Percentiles rank a stretch among this genome's conserved stretches.
These are phyloP conservation scores for Strigomonas culicis DNA, from an alignment of 208 protist species.

Conservation along the genomic window DNA sequence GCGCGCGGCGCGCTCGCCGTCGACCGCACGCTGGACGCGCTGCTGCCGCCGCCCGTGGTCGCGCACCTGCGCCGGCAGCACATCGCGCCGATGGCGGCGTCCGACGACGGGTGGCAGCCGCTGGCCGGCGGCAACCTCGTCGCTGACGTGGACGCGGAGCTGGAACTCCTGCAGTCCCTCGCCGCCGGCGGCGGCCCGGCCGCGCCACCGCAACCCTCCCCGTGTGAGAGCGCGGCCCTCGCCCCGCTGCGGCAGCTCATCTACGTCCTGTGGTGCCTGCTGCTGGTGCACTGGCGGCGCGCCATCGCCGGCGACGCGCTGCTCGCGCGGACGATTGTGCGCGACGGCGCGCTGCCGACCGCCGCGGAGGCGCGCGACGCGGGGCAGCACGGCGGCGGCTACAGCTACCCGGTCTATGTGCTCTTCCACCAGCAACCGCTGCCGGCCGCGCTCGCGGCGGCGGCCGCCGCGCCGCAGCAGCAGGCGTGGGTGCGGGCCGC, in stretches of 20 bases:
- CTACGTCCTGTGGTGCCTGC: constrained; percentile 43
- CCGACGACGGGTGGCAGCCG: too few relatives aligned
- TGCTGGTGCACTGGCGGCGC: constrained; percentile 30
- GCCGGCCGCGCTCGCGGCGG: constrained; percentile 28
- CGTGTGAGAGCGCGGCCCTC: too few relatives aligned
- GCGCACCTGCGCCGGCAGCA: not conserved
- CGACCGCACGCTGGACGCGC: too few relatives aligned
- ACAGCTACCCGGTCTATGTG: constrained; percentile 49
- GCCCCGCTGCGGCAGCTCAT: constrained; percentile 11
- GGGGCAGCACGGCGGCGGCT: constrained; percentile 16
- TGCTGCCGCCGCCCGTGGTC: too few relatives aligned
- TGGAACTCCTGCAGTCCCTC: not conserved
- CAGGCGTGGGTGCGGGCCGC: not conserved
- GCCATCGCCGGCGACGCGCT: constrained; percentile 12
- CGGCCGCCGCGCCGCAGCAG: not conserved
- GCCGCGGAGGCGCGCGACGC: not conserved
- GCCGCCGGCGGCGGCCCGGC: too few relatives aligned
- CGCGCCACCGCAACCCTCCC: too few relatives aligned
- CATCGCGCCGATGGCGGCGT: too few relatives aligned
- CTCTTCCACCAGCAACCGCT: constrained; percentile 29
- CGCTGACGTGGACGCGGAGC: not conserved
- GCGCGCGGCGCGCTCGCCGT: too few relatives aligned
- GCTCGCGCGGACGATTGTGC: not conserved
- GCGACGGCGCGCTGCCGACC: not conserved
- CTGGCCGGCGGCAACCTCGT: too few relatives aligned